phyloP scores from a whole-genome alignment of 2,329 filamentous ascomycete species.

The Fusarium pilosicola region DNA sequence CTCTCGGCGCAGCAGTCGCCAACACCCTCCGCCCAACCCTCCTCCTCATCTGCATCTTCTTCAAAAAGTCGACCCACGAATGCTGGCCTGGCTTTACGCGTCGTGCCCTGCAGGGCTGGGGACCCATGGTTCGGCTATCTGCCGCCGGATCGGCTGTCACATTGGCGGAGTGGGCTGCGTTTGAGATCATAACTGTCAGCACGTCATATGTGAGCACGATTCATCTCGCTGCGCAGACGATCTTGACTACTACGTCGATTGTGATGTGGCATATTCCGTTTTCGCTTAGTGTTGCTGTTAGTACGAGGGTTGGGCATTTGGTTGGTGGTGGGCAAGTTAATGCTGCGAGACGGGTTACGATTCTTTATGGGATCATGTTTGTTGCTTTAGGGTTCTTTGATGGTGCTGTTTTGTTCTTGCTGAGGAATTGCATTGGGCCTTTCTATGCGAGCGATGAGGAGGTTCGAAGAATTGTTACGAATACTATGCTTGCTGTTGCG shows the following conservation, averaged over 20 bases:
- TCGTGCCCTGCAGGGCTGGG: conserved; percentile 52
- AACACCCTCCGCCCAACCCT: conserved; percentile 60
- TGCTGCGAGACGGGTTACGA: conserved; percentile 1
- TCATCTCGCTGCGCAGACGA: conserved; percentile 55
- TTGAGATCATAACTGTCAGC: conserved; percentile 56
- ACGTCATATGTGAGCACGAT: conserved; percentile 56
- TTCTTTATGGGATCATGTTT: conserved; percentile 25
- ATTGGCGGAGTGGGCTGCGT: conserved; percentile 55
- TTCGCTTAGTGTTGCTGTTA: conserved; percentile 51
- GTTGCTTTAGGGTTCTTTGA: conserved; percentile 11
- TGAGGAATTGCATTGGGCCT: conserved; percentile 9
- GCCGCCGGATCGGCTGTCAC: conserved; percentile 53
- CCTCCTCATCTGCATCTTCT: conserved; percentile 57
- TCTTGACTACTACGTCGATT: conserved; percentile 53
- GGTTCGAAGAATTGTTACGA: conserved; percentile 4
- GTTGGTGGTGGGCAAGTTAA: conserved; percentile 18
- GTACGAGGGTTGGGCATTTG: conserved; percentile 21
- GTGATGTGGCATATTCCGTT: conserved; percentile 57
- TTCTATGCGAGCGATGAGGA: conserved; percentile 17
- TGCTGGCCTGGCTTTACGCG: conserved; percentile 54
- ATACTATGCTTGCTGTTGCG: conserved; percentile 14
- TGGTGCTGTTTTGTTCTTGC: background rate
- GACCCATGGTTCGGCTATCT: conserved; percentile 52
- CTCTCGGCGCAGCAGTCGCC: conserved; percentile 59
- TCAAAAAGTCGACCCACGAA: conserved; percentile 48